Conservation (phyloP, 805 yeast genomes). For the Kuraishia molischiana region DNA sequence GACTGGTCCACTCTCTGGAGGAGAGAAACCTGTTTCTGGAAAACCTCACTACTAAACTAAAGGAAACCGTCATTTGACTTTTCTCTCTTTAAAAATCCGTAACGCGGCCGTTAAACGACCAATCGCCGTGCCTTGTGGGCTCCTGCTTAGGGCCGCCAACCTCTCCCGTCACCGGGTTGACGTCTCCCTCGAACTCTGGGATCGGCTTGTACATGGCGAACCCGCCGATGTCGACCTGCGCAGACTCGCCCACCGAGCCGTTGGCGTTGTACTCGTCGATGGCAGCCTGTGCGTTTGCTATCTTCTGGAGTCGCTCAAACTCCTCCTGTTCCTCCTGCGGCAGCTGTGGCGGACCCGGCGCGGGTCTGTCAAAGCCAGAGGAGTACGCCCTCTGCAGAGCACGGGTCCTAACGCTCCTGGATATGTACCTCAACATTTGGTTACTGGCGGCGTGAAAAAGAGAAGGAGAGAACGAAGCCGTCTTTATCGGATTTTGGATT, state of each 20-base stretch:
- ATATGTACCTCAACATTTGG: too few relatives aligned
- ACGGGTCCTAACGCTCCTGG: too few relatives aligned
- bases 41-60: background rate
- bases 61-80: background rate
- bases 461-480: too few relatives aligned
- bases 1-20: background rate
- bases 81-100: slow-evolving; percentile 62
- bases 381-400: too few relatives aligned
- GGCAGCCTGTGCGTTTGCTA: slow-evolving; percentile 71
- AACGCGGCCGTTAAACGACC: slow-evolving; percentile 92
- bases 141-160: slow-evolving; percentile 97
- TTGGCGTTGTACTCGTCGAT: slow-evolving; percentile 60
- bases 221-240: slow-evolving; percentile 45
- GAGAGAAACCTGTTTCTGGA: background rate
- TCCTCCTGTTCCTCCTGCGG: slow-evolving; percentile 81
- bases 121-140: slow-evolving; percentile 81
- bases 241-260: slow-evolving; percentile 5
- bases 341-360: slow-evolving; percentile 59
- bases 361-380: slow-evolving; percentile 5
- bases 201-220: slow-evolving; percentile 68
- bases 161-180: slow-evolving; percentile 91
- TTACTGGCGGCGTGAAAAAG: too few relatives aligned
- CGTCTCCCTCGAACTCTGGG: slow-evolving; percentile 94
- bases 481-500: too few relatives aligned
- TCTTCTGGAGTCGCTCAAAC: slow-evolving; percentile 75